Evolutionary conservation across 139 green algal genomes (phyloP), one percentile per base, ranked within the genome.

Genomic region (Trebouxia sp.): DNA sequence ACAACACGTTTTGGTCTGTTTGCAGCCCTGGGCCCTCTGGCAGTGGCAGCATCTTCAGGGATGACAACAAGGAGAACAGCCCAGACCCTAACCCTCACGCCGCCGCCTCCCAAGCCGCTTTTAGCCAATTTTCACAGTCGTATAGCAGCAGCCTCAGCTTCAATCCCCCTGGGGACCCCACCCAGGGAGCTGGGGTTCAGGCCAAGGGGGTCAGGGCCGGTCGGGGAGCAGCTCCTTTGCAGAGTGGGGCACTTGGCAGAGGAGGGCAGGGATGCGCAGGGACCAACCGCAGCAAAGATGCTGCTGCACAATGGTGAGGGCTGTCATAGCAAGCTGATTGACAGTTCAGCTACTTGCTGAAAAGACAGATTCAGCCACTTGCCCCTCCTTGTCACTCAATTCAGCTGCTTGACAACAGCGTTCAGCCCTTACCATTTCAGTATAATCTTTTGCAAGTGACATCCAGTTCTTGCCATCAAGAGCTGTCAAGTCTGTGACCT

Each of bases 31-130:
- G n/a, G 11, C 32, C 32, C 32, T 72, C 62, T 15, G 43, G 62
- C 62, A 43, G 62, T 8, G 35, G 62, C 9, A 72, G 43, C 35
- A 72, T 72, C 32, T 72, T 72, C 32, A 42, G 11, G 5, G 32
- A 45, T 4, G 35, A 77, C 26, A 22, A 77, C 69, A 77, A 77
- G 41, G 69, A 77, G 69, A 77, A 77, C 69, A 77, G 69, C 69
- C 69, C 5, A 26, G 69, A 77, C n/a, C 10, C 26, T 6, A 22
- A 45, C 62, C 10, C 9, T 3, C 2, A 17, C 62, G 43, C 2
- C 6, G 32, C 55, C n/a, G 26, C 32, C 5, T 72, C 32, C 11
- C 32, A 35, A 9, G 62, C 62, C 14, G n/a, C n/a, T n/a, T n/a
- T n/a, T n/a, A 43, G 62, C 24, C 62, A 72, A 22, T n/a, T 69